phyloP scores from a whole-genome alignment of 2,329 filamentous ascomycete species.

The Phaeosphaeriaceae sp. region DNA sequence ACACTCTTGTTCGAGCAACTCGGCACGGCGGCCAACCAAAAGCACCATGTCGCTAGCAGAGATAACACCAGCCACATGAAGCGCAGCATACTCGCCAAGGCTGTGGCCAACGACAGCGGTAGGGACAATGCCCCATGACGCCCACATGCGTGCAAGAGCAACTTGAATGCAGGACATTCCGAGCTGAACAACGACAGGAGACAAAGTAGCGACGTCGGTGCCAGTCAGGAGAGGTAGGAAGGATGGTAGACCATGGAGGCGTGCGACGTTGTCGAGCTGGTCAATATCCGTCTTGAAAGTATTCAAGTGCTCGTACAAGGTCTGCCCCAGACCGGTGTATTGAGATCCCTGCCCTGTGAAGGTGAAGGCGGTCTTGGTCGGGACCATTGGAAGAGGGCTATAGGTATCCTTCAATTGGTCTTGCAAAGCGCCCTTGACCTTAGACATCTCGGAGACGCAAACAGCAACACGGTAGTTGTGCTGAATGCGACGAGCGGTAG shows the following conservation, averaged over 20 bases:
- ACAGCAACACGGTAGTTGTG: conserved; percentile 61
- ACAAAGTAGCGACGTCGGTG: conserved; percentile 57
- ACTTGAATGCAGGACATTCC: conserved; percentile 62
- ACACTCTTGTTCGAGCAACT: conserved; percentile 70
- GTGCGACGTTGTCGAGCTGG: conserved; percentile 56
- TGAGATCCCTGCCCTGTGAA: conserved; percentile 62
- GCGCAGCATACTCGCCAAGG: conserved; percentile 76
- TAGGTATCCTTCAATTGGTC: conserved; percentile 58
- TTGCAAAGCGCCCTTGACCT: conserved; percentile 55
- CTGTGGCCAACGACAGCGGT: conserved; percentile 64
- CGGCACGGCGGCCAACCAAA: conserved; percentile 72
- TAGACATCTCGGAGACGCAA: conserved; percentile 55
- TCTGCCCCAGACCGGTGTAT: conserved; percentile 59
- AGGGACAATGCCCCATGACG: conserved; percentile 62
- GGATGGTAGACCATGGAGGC: conserved; percentile 56
- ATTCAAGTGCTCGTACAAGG: conserved; percentile 57
- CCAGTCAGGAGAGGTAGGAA: conserved; percentile 59
- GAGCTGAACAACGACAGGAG: conserved; percentile 60
- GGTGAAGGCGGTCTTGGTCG: conserved; percentile 59
- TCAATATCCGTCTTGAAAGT: conserved; percentile 59
- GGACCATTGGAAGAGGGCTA: conserved; percentile 60
- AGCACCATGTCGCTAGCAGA: conserved; percentile 75
- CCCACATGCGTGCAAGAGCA: conserved; percentile 61
- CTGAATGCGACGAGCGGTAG: conserved; percentile 61
- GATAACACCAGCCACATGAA: conserved; percentile 73